Percentiles rank a stretch among this genome's conserved stretches.
These are phyloP conservation scores for Glaciozyma antarctica DNA, from an alignment of 768 basidiomycete genomes.

Conservation along the genomic window DNA sequence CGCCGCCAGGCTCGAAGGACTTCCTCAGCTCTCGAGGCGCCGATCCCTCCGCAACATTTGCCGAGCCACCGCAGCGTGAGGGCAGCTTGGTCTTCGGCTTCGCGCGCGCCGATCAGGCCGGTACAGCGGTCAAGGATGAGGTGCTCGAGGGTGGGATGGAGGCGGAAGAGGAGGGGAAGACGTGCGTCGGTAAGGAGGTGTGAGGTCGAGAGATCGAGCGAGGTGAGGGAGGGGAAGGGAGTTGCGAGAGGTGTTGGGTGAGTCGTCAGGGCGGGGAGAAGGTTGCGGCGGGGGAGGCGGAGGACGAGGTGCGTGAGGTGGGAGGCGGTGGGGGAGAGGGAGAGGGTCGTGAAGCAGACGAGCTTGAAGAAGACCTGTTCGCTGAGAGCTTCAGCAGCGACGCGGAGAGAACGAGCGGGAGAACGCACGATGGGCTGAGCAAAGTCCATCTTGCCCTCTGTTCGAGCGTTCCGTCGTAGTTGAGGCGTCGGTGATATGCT, in stretches of 20 bases:
- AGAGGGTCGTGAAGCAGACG: conserved; percentile 45
- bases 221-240: conserved; percentile 48
- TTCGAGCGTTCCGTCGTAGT: background rate
- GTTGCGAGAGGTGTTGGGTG: conserved; percentile 20
- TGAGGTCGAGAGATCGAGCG: conserved; percentile 65
- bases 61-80: conserved; percentile 25
- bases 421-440: conserved; percentile 65
- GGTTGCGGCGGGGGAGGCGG: conserved; percentile 59
- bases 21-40: conserved; percentile 21
- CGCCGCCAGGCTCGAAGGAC: conserved; percentile 14
- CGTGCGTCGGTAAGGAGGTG: conserved; percentile 47
- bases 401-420: conserved; percentile 52
- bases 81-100: conserved; percentile 18
- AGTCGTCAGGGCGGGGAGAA: conserved; percentile 45
- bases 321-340: conserved; percentile 44
- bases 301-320: conserved; percentile 54
- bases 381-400: background rate
- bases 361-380: conserved; percentile 41
- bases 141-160: conserved; percentile 50
- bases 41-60: conserved; percentile 1
- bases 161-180: conserved; percentile 49
- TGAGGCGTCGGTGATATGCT: conserved; percentile 1
- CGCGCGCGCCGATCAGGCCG: conserved; percentile 48
- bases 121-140: conserved; percentile 61
- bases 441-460: conserved; percentile 34